Percentiles rank a stretch among this genome's conserved stretches.
phyloP scores from a whole-genome alignment of 2,329 filamentous ascomycete genomes.

The Fusarium irregulare region DNA sequence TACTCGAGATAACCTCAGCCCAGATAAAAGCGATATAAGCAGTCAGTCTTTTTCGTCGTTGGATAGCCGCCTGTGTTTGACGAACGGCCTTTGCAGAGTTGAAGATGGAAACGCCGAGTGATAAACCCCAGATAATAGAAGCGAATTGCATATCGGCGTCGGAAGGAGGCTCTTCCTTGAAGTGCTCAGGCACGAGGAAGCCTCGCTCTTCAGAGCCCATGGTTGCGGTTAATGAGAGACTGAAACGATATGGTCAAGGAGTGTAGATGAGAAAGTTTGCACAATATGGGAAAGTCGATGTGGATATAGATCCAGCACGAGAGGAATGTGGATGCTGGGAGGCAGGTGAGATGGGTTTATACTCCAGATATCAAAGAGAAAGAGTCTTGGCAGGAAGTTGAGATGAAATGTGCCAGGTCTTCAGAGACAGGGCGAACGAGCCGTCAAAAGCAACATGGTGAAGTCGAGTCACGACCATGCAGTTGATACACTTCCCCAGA shows the following conservation, averaged over 20 bases:
- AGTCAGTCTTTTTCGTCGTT: slow-evolving; percentile 35
- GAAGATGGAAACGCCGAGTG: slow-evolving; percentile 39
- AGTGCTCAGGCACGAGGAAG: slow-evolving; percentile 39
- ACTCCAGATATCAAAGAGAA: background rate
- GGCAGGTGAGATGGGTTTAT: background rate
- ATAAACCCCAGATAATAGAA: slow-evolving; percentile 42
- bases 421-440: background rate
- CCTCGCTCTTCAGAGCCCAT: slow-evolving; percentile 32
- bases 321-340: slow-evolving; percentile 2
- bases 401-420: background rate
- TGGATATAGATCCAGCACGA: background rate
- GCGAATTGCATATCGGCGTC: slow-evolving; percentile 40
- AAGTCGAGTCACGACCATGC: slow-evolving; percentile 17
- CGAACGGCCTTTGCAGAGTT: slow-evolving; percentile 39
- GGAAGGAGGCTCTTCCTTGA: slow-evolving; percentile 20
- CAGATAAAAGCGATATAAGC: slow-evolving; percentile 36
- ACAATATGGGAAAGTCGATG: background rate
- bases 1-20: slow-evolving; percentile 38
- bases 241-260: background rate
- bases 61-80: slow-evolving; percentile 28
- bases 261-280: background rate
- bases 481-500: slow-evolving; percentile 11
- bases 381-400: background rate
- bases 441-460: slow-evolving; percentile 22
- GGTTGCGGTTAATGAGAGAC: background rate